These are phyloP conservation scores for Paraurostyla sp. DNA, from an alignment of 73 alveolate genomes.

Conservation along the genomic window DNA sequence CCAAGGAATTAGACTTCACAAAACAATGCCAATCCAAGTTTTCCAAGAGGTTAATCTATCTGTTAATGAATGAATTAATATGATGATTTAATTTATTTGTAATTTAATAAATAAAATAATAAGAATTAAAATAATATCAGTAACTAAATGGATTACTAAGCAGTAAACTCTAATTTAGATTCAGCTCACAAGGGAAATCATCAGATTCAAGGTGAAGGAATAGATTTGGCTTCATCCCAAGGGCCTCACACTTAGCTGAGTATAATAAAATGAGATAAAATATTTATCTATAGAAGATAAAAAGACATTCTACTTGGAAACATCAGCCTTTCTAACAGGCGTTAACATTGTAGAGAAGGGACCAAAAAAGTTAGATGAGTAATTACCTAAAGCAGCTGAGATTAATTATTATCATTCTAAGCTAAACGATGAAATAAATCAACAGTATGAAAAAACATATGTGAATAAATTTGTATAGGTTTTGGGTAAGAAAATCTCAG, in stretches of 20 bases:
- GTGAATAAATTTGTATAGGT: conserved; percentile 20
- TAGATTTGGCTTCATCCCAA: neutral
- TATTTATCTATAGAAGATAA: conserved; percentile 22
- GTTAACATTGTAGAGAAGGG: conserved; percentile 46
- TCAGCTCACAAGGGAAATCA: conserved; percentile 19
- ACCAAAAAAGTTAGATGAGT: conserved; percentile 13
- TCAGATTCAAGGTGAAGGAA: conserved; percentile 25
- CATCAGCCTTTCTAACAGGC: conserved; percentile 50
- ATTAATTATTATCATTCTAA: neutral
- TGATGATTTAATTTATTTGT: too few species aligned
- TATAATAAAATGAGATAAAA: neutral
- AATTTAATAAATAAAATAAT: neutral
- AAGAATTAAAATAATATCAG: neutral
- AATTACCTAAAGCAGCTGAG: conserved; percentile 32
- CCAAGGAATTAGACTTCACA: too few species aligned
- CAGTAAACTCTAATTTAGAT: neutral
- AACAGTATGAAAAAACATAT: too few species aligned
- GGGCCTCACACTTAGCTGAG: too few species aligned
- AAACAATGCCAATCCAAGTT: too few species aligned
- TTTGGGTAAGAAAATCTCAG: conserved; percentile 54
- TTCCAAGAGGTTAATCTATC: too few species aligned
- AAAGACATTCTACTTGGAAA: conserved; percentile 49
- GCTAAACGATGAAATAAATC: too few species aligned
- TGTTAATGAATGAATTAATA: too few species aligned
- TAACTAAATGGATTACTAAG: too few species aligned